Evolutionary conservation across 164 flowering plant species (phyloP).

Genomic region (Chimonanthus praecox): DNA sequence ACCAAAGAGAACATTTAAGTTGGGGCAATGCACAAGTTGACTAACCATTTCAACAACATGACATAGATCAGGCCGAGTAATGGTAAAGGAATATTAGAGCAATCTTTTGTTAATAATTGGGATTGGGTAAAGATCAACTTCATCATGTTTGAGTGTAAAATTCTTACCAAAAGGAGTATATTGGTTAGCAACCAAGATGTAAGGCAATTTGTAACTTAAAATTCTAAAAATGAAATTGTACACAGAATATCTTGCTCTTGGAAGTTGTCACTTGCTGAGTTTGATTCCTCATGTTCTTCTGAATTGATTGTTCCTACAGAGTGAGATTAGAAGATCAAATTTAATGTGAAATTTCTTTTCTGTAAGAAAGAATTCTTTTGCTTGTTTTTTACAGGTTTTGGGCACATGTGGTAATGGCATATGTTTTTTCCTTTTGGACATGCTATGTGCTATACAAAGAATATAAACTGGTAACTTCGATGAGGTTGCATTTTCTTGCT

Average conservation of each 20-base stretch:
- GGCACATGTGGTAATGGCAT: conserved; percentile 78
- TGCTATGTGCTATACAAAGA: conserved; percentile 65
- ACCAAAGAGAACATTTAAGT: no score
- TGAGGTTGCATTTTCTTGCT: conserved; percentile 81
- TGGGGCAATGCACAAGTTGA: no score
- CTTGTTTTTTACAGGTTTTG: conserved; percentile 55
- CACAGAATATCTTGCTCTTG: background rate
- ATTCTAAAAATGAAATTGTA: background rate
- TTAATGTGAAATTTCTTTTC: background rate
- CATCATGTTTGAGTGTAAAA: no score
- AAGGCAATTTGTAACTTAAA: background rate
- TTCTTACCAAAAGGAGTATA: no score
- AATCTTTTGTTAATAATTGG: no score
- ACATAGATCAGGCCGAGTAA: no score
- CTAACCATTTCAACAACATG: no score
- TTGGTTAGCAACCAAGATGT: background rate
- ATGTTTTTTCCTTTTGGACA: conserved; percentile 78
- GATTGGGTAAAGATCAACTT: no score
- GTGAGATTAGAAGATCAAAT: background rate
- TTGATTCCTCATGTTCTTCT: background rate
- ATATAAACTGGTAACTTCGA: conserved; percentile 54
- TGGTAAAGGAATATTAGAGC: no score
- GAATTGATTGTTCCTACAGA: background rate
- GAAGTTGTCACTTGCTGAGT: background rate
- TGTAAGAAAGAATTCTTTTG: background rate